Evolutionary conservation across 768 basidiomycete species (phyloP).

Genomic region (Grammothele lineata): DNA sequence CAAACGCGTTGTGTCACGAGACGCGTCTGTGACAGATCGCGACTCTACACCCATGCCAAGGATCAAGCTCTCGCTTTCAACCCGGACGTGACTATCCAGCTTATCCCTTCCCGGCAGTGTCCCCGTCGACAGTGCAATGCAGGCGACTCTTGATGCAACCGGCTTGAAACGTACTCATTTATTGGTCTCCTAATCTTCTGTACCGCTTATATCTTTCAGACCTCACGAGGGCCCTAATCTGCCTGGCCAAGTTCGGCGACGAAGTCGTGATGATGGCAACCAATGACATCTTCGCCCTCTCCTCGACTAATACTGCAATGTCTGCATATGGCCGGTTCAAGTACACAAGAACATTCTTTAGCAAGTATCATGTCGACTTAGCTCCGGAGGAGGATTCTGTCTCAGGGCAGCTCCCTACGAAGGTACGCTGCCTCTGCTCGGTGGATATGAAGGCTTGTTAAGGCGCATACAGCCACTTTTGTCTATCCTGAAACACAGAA

Average conservation of each 20-base stretch:
- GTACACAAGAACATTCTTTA: conserved; percentile 66
- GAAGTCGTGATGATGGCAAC: conserved; percentile 70
- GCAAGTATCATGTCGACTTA: conserved; percentile 50
- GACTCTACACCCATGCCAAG: no score
- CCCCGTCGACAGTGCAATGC: no score
- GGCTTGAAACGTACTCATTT: conserved; percentile 50
- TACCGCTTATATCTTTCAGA: conserved; percentile 36
- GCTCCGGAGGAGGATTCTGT: conserved; percentile 29
- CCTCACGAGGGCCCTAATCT: conserved; percentile 69
- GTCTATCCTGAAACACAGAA: conserved; percentile 69
- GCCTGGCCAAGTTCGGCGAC: conserved; percentile 80
- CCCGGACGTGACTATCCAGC: no score
- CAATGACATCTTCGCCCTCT: conserved; percentile 55
- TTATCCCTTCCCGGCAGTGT: no score
- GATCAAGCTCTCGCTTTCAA: no score
- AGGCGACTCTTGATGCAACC: conserved; percentile 58
- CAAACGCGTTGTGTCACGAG: no score
- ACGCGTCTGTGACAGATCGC: no score
- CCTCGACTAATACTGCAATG: conserved; percentile 73
- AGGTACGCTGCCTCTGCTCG: conserved; percentile 37
- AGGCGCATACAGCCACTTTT: conserved; percentile 46
- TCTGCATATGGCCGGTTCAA: conserved; percentile 81
- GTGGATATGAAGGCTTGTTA: not conserved
- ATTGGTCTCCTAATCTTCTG: not conserved
- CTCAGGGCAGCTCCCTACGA: conserved; percentile 65